Conservation (phyloP, 192 early-diverging fungal species). For the Coemansia sp. region DNA sequence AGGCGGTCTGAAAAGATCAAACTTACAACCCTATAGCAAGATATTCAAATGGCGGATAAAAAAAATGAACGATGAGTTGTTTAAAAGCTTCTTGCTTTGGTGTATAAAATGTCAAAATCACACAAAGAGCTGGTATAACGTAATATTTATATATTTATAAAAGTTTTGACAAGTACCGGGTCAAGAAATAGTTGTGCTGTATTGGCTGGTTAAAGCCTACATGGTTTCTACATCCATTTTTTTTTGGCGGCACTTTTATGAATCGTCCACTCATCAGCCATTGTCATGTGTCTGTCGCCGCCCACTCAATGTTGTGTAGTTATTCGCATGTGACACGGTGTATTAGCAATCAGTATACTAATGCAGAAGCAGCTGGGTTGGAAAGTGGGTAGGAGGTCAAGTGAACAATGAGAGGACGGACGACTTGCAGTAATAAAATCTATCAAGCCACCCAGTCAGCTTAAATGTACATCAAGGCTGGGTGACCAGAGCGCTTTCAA, state of each 20-base stretch:
- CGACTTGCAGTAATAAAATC: not conserved
- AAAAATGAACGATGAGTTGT: no score
- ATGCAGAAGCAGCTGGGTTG: not conserved
- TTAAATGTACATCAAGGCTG: no score
- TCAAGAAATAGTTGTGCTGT: not conserved
- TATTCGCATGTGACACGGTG: not conserved
- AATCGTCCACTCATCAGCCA: not conserved
- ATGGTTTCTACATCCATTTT: not conserved
- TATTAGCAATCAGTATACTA: not conserved
- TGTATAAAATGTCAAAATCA: no score
- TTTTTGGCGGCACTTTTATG: constrained; percentile 1
- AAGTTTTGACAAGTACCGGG: not conserved
- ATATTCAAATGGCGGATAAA: not conserved
- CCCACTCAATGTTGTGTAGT: not conserved
- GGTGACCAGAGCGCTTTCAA: no score
- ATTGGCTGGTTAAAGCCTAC: not conserved
- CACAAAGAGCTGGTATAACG: not conserved
- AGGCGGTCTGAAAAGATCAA: not conserved
- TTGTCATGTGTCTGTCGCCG: constrained; percentile 5
- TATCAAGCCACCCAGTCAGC: not conserved
- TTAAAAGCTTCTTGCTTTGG: no score
- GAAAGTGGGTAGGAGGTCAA: not conserved
- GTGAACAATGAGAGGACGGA: not conserved
- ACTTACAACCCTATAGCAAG: not conserved
- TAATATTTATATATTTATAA: constrained; percentile 1